Conservation (phyloP, 495 filamentous ascomycete genomes). For the Hyaloscypha hepaticicola region DNA sequence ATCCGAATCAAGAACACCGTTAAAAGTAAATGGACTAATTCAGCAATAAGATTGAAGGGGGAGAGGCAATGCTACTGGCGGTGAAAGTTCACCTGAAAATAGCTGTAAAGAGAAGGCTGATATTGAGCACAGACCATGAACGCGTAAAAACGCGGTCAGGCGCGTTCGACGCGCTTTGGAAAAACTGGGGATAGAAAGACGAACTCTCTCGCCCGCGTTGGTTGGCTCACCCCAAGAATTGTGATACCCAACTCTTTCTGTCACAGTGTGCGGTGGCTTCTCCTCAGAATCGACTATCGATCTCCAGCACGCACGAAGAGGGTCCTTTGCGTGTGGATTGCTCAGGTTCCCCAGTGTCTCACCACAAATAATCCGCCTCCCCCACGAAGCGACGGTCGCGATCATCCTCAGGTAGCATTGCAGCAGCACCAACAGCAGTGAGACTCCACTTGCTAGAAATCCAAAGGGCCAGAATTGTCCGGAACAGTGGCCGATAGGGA, state of each 20-base stretch:
- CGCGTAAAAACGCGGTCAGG: neutral
- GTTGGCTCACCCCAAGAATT: neutral
- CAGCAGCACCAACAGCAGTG: neutral
- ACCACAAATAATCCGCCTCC: neutral
- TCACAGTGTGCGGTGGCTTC: neutral
- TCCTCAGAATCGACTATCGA: slow-evolving; percentile 2
- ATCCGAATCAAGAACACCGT: slow-evolving; percentile 4
- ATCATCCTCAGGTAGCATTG: neutral
- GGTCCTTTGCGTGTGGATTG: neutral
- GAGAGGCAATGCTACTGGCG: neutral
- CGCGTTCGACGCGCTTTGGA: neutral
- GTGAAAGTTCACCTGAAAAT: neutral
- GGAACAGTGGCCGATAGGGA: neutral
- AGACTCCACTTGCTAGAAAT: neutral
- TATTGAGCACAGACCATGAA: slow-evolving; percentile 15
- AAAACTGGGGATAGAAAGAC: neutral
- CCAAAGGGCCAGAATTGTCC: neutral
- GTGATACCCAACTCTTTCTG: neutral
- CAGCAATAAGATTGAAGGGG: slow-evolving; percentile 11
- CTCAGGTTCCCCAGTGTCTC: slow-evolving; percentile 7
- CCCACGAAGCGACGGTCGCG: neutral
- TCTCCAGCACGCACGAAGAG: neutral
- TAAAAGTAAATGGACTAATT: neutral
- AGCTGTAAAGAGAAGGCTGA: slow-evolving; percentile 17
- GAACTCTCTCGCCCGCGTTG: neutral